Conservation (phyloP, 2,329 filamentous ascomycete genomes). For the Pseudogymnoascus sp. region DNA sequence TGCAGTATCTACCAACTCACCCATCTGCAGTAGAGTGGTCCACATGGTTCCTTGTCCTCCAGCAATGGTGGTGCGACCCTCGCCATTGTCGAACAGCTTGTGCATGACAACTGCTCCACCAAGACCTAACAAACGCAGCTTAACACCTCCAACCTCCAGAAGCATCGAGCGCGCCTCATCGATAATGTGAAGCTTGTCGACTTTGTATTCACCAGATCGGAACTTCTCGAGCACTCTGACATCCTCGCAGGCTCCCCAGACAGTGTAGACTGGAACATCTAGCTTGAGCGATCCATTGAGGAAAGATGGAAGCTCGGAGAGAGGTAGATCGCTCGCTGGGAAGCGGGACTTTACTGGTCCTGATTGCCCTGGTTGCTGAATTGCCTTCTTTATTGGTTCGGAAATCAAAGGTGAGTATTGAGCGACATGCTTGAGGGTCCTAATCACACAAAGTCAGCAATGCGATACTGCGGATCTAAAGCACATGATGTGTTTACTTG, state of each 20-base stretch:
- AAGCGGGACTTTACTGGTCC: conserved; percentile 84
- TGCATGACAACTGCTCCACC: conserved; percentile 98
- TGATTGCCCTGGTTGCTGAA: conserved; percentile 54
- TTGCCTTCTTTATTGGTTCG: conserved; percentile 64
- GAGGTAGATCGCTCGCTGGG: conserved; percentile 69
- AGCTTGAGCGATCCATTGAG: conserved; percentile 83
- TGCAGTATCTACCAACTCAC: conserved; percentile 92
- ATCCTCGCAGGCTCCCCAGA: conserved; percentile 98
- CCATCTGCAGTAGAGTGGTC: conserved; percentile 97
- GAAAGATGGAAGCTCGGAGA: conserved; percentile 87
- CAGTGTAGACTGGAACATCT: conserved; percentile 94
- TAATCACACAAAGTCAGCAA: conserved; percentile 32
- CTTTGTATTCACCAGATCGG: conserved; percentile 94
- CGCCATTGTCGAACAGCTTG: conserved; percentile 98
- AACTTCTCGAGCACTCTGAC: conserved; percentile 97
- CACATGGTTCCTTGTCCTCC: conserved; percentile 99
- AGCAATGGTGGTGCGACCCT: conserved; percentile 94
- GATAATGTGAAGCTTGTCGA: conserved; percentile 94
- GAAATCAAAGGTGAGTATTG: conserved; percentile 94
- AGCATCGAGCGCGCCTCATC: conserved; percentile 95
- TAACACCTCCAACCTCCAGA: conserved; percentile 89
- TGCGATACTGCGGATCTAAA: not conserved
- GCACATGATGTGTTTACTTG: conserved; percentile 55
- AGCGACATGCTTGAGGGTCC: conserved; percentile 94
- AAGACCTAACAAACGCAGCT: conserved; percentile 85